Conservation (phyloP, 371 early-diverging fungal genomes). For the Apophysomyces elegans region DNA sequence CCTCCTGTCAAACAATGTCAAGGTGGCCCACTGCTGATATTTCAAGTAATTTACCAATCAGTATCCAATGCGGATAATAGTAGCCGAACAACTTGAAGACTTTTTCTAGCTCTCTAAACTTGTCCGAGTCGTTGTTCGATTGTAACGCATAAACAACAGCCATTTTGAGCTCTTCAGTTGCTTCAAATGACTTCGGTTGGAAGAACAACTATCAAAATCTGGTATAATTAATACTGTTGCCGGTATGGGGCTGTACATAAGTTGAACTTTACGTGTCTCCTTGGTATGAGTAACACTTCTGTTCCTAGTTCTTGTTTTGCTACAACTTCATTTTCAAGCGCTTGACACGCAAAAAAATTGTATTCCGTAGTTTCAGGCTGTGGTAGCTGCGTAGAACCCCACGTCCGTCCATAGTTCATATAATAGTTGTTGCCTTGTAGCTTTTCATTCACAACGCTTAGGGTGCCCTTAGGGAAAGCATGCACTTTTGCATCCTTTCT, state of each 20-base stretch:
- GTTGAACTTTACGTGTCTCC: neutral
- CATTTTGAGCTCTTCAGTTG: neutral
- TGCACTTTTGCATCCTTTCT: neutral
- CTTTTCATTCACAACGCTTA: neutral
- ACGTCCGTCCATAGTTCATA: no score
- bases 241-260: no score
- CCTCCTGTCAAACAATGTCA: neutral
- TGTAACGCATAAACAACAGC: neutral
- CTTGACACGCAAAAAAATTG: no score
- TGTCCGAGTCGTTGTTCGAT: neutral
- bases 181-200: neutral
- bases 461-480: neutral
- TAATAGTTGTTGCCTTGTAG: neutral
- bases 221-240: neutral
- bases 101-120: neutral
- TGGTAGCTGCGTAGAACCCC: neutral
- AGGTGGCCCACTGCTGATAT: neutral
- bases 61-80: neutral
- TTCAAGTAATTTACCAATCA: neutral
- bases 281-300: neutral
- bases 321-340: no score
- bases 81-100: constrained; percentile 1
- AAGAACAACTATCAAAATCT: neutral
- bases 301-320: no score
- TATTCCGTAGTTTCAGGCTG: neutral